A percentile compares a stretch with the other conserved stretches of the same genome.
Evolutionary conservation across 1,284 basidiomycete species (phyloP).

Genomic region (Rugosomyces carneus): DNA sequence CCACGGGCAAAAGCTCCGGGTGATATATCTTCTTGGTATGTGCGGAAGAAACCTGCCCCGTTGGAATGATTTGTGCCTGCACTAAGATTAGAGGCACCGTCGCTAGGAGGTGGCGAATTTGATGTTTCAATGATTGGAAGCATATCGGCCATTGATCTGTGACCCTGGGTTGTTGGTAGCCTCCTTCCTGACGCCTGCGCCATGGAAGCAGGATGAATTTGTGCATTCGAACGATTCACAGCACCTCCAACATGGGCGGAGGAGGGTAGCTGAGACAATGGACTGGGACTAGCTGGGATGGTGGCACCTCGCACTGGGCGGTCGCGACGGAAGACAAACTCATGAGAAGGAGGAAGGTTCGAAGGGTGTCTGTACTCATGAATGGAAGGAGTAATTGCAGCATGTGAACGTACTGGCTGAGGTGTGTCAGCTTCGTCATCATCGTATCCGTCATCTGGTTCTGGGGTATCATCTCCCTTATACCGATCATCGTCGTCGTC

Average conservation of each 20-base stretch:
- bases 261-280: constrained; percentile 19
- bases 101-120: constrained; percentile 52
- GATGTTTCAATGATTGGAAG: constrained; percentile 59
- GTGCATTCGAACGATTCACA: constrained; percentile 27
- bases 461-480: constrained; percentile 45
- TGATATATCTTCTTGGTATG: constrained; percentile 40
- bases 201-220: constrained; percentile 24
- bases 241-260: constrained; percentile 25
- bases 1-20: constrained; percentile 31
- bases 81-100: constrained; percentile 50
- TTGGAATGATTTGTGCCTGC: constrained; percentile 48
- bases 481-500: constrained; percentile 49
- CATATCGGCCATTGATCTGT: constrained; percentile 41
- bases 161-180: constrained; percentile 24
- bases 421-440: constrained; percentile 23
- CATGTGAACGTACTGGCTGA: constrained; percentile 22
- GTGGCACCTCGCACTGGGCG: constrained; percentile 24
- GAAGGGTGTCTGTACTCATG: constrained; percentile 19
- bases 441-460: constrained; percentile 36
- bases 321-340: constrained; percentile 28
- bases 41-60: constrained; percentile 55
- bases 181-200: constrained; percentile 27
- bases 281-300: constrained; percentile 16
- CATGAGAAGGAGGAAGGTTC: constrained; percentile 22
- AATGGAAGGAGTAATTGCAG: constrained; percentile 23